Conservation (phyloP, 1,284 basidiomycete species). For the Apiotrichum akiyoshidainum region DNA sequence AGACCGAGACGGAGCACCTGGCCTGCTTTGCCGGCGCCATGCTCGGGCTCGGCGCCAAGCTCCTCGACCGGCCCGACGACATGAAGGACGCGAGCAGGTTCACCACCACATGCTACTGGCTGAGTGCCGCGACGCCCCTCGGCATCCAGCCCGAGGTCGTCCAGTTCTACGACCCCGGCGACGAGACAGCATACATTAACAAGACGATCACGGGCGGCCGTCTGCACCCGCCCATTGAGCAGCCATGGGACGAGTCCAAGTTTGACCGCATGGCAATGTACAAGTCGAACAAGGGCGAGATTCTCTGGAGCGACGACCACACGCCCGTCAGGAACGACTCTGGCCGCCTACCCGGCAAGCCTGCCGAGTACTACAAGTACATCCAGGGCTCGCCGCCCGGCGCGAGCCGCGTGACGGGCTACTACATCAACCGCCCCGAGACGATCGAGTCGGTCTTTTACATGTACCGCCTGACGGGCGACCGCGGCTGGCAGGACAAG, state of each 20-base stretch:
- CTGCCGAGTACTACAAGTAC: slow-evolving; percentile 36
- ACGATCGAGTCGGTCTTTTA: slow-evolving; percentile 58
- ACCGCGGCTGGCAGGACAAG: slow-evolving; percentile 57
- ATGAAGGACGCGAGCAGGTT: slow-evolving; percentile 49
- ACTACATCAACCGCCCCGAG: slow-evolving; percentile 55
- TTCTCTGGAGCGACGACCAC: slow-evolving; percentile 34
- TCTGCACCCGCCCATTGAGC: slow-evolving; percentile 23
- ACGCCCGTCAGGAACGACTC: slow-evolving; percentile 18
- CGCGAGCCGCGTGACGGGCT: slow-evolving; percentile 23
- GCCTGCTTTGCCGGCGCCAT: slow-evolving; percentile 59
- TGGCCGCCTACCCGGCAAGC: slow-evolving; percentile 29
- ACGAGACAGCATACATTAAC: slow-evolving; percentile 34
- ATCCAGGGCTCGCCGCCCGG: slow-evolving; percentile 44
- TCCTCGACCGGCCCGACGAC: slow-evolving; percentile 53
- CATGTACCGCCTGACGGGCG: slow-evolving; percentile 57
- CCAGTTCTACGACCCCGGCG: slow-evolving; percentile 39
- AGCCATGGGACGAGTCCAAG: slow-evolving; percentile 9
- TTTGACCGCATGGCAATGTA: slow-evolving; percentile 25
- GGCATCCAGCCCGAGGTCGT: slow-evolving; percentile 52
- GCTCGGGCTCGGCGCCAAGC: slow-evolving; percentile 55
- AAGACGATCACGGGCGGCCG: slow-evolving; percentile 20
- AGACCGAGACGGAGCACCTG: slow-evolving; percentile 41
- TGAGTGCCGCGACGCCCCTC: slow-evolving; percentile 47
- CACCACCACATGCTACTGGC: slow-evolving; percentile 57
- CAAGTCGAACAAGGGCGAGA: slow-evolving; percentile 24